Percentiles rank a stretch among this genome's conserved stretches.
These are phyloP conservation scores for Candida ficus DNA, from an alignment of 805 yeast species.

Conservation along the genomic window DNA sequence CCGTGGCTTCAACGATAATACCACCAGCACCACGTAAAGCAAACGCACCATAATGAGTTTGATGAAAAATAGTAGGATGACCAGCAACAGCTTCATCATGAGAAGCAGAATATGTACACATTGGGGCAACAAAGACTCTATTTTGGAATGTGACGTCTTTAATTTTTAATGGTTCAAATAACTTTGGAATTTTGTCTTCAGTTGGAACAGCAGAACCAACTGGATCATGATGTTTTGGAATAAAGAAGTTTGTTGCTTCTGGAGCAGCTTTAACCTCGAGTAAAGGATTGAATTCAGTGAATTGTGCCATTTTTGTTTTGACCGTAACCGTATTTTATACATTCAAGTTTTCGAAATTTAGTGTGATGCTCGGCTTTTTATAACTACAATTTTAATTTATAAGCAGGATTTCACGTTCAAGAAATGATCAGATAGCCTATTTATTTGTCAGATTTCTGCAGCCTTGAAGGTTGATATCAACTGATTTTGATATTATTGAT, in stretches of 20 bases:
- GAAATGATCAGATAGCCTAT: too few relatives aligned
- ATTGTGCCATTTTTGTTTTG: background rate
- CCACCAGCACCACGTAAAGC: slow-evolving; percentile 47
- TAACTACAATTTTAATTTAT: too few relatives aligned
- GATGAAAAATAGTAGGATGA: slow-evolving; percentile 40
- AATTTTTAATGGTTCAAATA: slow-evolving; percentile 19
- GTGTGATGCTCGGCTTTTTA: too few relatives aligned
- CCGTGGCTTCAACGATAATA: slow-evolving; percentile 41
- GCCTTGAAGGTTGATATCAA: background rate
- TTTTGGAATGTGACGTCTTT: slow-evolving; percentile 32
- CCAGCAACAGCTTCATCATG: slow-evolving; percentile 27
- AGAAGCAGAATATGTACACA: slow-evolving; percentile 46
- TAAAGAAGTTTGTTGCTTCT: slow-evolving; percentile 3
- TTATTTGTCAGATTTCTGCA: background rate
- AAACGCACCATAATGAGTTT: slow-evolving; percentile 43
- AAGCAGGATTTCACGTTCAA: too few relatives aligned
- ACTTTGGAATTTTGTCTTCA: slow-evolving; percentile 10
- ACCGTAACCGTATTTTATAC: too few relatives aligned
- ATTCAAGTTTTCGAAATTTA: too few relatives aligned
- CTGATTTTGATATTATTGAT: too few relatives aligned
- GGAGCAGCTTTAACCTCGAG: slow-evolving; percentile 4
- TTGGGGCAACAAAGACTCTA: slow-evolving; percentile 52
- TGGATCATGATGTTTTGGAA: slow-evolving; percentile 3
- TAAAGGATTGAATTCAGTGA: background rate
- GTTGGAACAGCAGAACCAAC: slow-evolving; percentile 2